Evolutionary conservation across 257 asterid species (phyloP), one percentile per base, ranked within the genome.

Genomic region (Ligustrum vulgare): DNA sequence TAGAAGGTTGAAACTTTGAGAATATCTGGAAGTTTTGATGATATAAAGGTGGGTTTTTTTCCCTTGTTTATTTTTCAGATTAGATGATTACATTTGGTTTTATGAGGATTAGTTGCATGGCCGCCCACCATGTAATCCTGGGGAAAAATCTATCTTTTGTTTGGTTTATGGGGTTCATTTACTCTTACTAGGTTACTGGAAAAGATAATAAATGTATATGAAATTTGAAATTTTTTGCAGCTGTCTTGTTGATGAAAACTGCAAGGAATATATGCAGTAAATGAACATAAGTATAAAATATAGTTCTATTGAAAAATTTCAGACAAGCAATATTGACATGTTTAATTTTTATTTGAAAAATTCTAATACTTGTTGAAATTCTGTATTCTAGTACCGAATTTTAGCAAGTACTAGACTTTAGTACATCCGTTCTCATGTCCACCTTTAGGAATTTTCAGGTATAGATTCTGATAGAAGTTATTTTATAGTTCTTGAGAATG

Each of bases 21-120:
- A 72, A 83, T 82, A 45, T 76, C 77, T 72, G 82, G 78, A 77
- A 62, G 71, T 60, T 85, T 87, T 84, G 87, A 85, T 86, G 90
- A 65, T 87, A 76, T 80, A 84, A 81, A 82, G 89, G 91, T 84
- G 56, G 16, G 74, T 2, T 60, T 75, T 77, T 47, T n/a, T 20
- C 56, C 75, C 3, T 25, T 22, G 23, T 60, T 34, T 70, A n/a
- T 22, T 76, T 70, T 80, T 20, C 25, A 10, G 28, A 72, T 39
- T 67, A 62, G 69, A 73, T 72, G 77, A 73, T 71, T 71, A 67
- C 5, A 64, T 67, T 76, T 58, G 73, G 75, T 76, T 73, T 77
- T 67, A 64, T 72, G 82, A 73, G 70, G 79, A 31, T 69, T 60
- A 18, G 63, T 77, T 74, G 37, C 69, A 73, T 71, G 74, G 51